Base-by-base conservation (phyloP, 108 stramenopile species). In the Skeletonema tropicum region DNA sequence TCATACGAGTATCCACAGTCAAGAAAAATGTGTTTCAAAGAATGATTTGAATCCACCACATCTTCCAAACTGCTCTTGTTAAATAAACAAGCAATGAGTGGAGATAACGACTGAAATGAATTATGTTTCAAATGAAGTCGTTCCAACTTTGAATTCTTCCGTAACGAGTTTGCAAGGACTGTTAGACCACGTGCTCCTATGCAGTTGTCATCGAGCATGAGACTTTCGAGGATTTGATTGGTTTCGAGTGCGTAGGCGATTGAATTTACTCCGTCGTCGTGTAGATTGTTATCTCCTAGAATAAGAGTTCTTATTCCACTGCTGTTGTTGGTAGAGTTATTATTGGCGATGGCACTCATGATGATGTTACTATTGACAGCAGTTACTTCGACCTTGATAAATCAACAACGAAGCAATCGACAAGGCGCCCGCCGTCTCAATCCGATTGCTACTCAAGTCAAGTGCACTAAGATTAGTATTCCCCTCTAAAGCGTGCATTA, bases 1-100 rank as follows among this genome's bases (percentile, higher is more conserved):
- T 78, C 77, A 48, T 78, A 78, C 30, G 63, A 71, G 36, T 78
- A 78, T 35, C 69, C 63, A 60, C 77, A 71, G 57, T 78, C 64
- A 13, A 78, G 46, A 60, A 78, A 78, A 14, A 78, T 70, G 35
- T 78, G 64, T 55, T 71, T 78, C 55, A 78, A 64, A 11, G 77
- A 66, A 58, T 71, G 77, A 48, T 78, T 71, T 12, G 70, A 71
- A 26, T 71, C 65, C n/a, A 70, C 77, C 31, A 78, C 64, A 66
- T 63, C 46, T 1, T 66, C 64, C 31, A 78, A 38, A 42, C 69
- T 78, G 7, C 66, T 36, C 30, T 71, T 71, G 57, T 78, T 78
- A 35, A 78, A 78, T 6, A 64, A 66, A 19, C 77, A 78, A n/a
- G 35, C 7, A 7, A 78, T 45, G 64, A 78, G 29, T 23, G 77